phyloP scores from a whole-genome alignment of 495 filamentous ascomycete species.

The Penicillium canescens region DNA sequence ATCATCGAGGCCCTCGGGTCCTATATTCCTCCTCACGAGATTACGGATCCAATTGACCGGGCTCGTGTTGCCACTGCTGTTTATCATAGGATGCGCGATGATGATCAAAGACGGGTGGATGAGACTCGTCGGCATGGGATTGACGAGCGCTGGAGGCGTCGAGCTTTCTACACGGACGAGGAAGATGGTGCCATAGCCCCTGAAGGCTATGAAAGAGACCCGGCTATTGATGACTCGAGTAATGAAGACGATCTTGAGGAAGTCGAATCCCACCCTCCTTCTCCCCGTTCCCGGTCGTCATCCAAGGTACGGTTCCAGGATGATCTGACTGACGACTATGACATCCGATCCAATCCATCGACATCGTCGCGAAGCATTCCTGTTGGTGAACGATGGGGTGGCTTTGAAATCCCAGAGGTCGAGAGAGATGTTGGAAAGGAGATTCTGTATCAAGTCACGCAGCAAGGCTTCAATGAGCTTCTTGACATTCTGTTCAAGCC shows the following conservation, averaged over 20 bases:
- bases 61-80: constrained; percentile 41
- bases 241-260: constrained; percentile 37
- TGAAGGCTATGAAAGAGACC: constrained; percentile 64
- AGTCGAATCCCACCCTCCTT: constrained; percentile 49
- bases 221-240: constrained; percentile 47
- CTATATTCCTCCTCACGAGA: constrained; percentile 38
- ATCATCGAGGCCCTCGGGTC: constrained; percentile 41
- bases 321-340: constrained; percentile 64
- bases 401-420: constrained; percentile 76
- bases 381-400: constrained; percentile 74
- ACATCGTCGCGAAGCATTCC: constrained; percentile 79
- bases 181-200: constrained; percentile 70
- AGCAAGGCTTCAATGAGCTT: constrained; percentile 89
- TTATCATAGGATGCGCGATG: constrained; percentile 42
- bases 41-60: constrained; percentile 41
- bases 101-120: constrained; percentile 39
- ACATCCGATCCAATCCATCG: constrained; percentile 74
- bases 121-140: constrained; percentile 52
- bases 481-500: constrained; percentile 81
- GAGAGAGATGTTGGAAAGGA: constrained; percentile 85
- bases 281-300: constrained; percentile 76
- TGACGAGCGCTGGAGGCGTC: constrained; percentile 69
- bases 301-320: constrained; percentile 85
- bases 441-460: constrained; percentile 83
- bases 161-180: constrained; percentile 79